Percentiles rank a stretch among this genome's conserved stretches.
These are phyloP conservation scores for Diddensiella santjacobensis DNA, from an alignment of 805 yeast species.

Conservation along the genomic window DNA sequence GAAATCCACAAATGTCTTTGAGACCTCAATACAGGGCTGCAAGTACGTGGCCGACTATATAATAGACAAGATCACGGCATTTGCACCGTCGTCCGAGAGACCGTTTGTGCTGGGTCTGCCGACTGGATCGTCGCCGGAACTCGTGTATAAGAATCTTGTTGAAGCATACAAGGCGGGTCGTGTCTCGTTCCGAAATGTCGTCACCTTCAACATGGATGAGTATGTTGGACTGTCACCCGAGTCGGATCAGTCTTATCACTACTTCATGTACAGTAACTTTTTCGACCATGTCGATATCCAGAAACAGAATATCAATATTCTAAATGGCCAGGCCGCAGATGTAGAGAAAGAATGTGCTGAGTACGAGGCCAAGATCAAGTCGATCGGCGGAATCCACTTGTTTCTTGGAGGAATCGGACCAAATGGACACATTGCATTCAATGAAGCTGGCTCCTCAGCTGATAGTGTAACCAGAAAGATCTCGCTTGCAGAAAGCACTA, in stretches of 20 bases:
- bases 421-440: slow-evolving; percentile 59
- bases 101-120: slow-evolving; percentile 56
- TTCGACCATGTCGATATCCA: slow-evolving; percentile 55
- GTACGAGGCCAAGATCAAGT: slow-evolving; percentile 48
- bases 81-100: slow-evolving; percentile 41
- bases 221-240: slow-evolving; percentile 48
- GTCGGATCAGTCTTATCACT: slow-evolving; percentile 51
- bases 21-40: slow-evolving; percentile 17
- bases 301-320: slow-evolving; percentile 48
- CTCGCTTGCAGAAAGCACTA: slow-evolving; percentile 45
- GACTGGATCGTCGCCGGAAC: slow-evolving; percentile 60
- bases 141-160: slow-evolving; percentile 46
- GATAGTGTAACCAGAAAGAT: slow-evolving; percentile 46
- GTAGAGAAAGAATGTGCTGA: slow-evolving; percentile 43
- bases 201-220: slow-evolving; percentile 62
- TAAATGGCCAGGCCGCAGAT: slow-evolving; percentile 49
- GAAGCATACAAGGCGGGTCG: slow-evolving; percentile 41
- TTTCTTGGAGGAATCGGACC: slow-evolving; percentile 60
- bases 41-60: slow-evolving; percentile 45
- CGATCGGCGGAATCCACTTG: slow-evolving; percentile 48
- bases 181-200: slow-evolving; percentile 49
- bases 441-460: slow-evolving; percentile 53
- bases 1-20: not conserved
- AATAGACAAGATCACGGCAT: slow-evolving; percentile 41
- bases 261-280: slow-evolving; percentile 54